A percentile compares a stretch with the other conserved stretches of the same genome.
Conservation (phyloP, 371 early-diverging fungal species). For the Actinomucor elegans region DNA sequence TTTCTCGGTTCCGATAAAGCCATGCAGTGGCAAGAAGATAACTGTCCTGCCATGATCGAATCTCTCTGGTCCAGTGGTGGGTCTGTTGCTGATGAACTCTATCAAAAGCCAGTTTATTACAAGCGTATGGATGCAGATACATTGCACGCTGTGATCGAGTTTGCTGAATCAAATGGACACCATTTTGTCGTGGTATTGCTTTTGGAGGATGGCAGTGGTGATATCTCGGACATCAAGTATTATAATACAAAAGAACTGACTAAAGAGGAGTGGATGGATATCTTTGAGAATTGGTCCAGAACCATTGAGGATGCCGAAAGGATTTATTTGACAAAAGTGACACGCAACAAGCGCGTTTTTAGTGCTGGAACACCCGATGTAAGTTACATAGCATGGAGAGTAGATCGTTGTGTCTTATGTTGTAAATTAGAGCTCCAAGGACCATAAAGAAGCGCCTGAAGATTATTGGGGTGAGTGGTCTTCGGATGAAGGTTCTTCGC, state of each 20-base stretch:
- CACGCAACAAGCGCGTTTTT: slow-evolving; percentile 15
- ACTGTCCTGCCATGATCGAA: slow-evolving; percentile 35
- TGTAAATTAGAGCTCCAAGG: neutral
- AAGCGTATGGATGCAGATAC: slow-evolving; percentile 47
- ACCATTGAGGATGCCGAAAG: slow-evolving; percentile 67
- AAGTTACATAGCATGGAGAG: neutral
- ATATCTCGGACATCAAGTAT: slow-evolving; percentile 43
- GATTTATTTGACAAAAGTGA: slow-evolving; percentile 32
- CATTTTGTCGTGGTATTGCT: slow-evolving; percentile 38
- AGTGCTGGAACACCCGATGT: slow-evolving; percentile 23
- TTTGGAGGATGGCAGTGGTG: slow-evolving; percentile 30
- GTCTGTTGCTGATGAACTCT: slow-evolving; percentile 10
- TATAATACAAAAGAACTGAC: slow-evolving; percentile 43
- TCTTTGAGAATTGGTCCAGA: slow-evolving; percentile 56
- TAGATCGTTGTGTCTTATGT: neutral
- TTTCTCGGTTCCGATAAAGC: slow-evolving; percentile 8
- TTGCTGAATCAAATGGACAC: slow-evolving; percentile 23
- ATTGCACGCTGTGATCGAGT: slow-evolving; percentile 38
- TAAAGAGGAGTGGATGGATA: slow-evolving; percentile 38
- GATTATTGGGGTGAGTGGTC: slow-evolving; percentile 57
- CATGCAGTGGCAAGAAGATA: slow-evolving; percentile 47
- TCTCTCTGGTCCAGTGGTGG: slow-evolving; percentile 22
- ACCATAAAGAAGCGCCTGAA: slow-evolving; percentile 30
- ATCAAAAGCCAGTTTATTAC: slow-evolving; percentile 42
- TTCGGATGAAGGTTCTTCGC: slow-evolving; percentile 30